A percentile compares a stretch with the other conserved stretches of the same genome.
Evolutionary conservation across 768 basidiomycete species (phyloP).

Genomic region (Cystobasidium tubakii): DNA sequence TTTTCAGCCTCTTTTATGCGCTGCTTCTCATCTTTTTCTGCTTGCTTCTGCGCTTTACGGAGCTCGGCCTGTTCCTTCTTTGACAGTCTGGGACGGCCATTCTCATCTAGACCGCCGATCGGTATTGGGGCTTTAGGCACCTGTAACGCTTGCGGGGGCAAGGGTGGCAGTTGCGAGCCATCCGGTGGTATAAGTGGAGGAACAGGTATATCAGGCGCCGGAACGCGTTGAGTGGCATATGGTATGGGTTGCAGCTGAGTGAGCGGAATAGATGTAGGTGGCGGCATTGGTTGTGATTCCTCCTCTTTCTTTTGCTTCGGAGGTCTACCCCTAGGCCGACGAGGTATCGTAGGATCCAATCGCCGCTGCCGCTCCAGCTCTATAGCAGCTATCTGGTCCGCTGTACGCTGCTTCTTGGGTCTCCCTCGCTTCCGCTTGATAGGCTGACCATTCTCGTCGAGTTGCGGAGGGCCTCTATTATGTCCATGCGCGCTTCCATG

Average conservation of each 20-base stretch:
- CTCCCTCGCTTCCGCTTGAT: slow-evolving; percentile 24
- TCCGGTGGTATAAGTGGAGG: not conserved
- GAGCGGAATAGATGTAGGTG: not conserved
- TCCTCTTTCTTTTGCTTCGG: slow-evolving; percentile 13
- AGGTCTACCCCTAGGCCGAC: slow-evolving; percentile 20
- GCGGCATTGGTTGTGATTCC: not conserved
- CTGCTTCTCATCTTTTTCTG: slow-evolving; percentile 30
- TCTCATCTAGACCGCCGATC: not conserved
- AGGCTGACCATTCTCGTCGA: not conserved
- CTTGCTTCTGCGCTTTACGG: slow-evolving; percentile 6
- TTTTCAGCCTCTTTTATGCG: slow-evolving; percentile 14
- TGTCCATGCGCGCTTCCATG: not conserved
- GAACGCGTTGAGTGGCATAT: not conserved
- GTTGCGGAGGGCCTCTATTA: not conserved
- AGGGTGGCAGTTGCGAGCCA: not conserved
- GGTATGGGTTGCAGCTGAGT: not conserved
- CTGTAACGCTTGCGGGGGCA: not conserved
- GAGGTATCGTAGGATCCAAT: not conserved
- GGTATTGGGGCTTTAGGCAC: not conserved
- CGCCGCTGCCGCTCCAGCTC: slow-evolving; percentile 4
- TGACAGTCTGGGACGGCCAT: slow-evolving; percentile 7
- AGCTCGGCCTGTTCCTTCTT: slow-evolving; percentile 33
- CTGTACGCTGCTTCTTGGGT: slow-evolving; percentile 13
- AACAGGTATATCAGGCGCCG: slow-evolving; percentile 2
- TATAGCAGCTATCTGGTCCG: slow-evolving; percentile 9